Base-by-base conservation (phyloP, 2,329 filamentous ascomycete genomes). In the Sordariomycetes sp. region DNA sequence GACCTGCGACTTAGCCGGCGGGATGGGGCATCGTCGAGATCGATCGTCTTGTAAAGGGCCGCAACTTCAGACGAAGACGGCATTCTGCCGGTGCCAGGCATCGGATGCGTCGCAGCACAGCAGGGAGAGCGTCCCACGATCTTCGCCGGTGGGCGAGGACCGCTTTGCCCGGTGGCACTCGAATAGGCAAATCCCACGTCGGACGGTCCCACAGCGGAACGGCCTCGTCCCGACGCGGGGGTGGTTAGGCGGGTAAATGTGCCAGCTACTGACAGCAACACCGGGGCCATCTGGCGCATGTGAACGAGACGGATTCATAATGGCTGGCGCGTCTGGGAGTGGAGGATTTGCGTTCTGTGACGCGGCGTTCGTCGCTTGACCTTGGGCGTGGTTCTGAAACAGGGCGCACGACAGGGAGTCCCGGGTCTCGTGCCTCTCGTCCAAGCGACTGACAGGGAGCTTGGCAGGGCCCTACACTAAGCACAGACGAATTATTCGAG, bases 231-330 rank as follows among this genome's bases (percentile, higher is more conserved):
- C 46, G 55, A 53, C 55, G 35, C 32, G 55, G 48, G 32, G 32
- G 55, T 57, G 32, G 55, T 57, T 57, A 57, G 28, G 55, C 55
- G 55, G 55, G 32, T 57, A 57, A 57, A 57, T 52, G 55, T 7
- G 37, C 48, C 5, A 11, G 32, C 48, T 43, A 50, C 24, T 16
- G 14, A 18, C 40, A n/a, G 16, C 48, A 28, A 48, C 14, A 10
- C 25, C 18, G 37, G 55, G 32, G 32, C 46, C 37, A 8, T 46
- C 18, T n/a, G 16, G 40, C 40, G n/a, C 40, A 46, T 46, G 16
- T n/a, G 14, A 46, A 46, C 16, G 40, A 46, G 40, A 46, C 7
- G 16, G 40, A n/a, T 18, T 14, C 3, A n/a, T 7, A n/a, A 46
- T 46, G 46, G 46, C n/a, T 46, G 46, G 46, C n/a, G 46, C 8